These are phyloP conservation scores for Hordeum pubiflorum DNA, from an alignment of 202 grass and related monocot genomes.

Conservation along the genomic window DNA sequence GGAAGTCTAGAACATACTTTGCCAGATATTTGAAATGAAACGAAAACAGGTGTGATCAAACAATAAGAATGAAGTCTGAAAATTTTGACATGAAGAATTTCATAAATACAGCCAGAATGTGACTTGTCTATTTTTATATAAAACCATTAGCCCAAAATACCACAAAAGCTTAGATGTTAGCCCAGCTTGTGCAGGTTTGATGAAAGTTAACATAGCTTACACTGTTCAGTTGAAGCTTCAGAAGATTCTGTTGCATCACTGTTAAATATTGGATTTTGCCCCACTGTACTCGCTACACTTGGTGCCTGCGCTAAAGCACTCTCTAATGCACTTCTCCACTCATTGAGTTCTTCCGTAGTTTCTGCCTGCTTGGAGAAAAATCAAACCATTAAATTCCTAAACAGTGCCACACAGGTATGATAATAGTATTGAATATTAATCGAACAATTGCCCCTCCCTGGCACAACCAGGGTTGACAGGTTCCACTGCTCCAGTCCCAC, in stretches of 20 bases:
- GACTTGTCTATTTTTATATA: background rate
- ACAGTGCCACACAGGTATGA: background rate
- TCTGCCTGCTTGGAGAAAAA: constrained; percentile 58
- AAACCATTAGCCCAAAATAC: background rate
- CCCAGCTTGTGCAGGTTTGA: background rate
- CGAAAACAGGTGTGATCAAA: background rate
- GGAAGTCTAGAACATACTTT: background rate
- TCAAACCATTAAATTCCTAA: constrained; percentile 24
- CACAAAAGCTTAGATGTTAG: background rate
- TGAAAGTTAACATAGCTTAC: constrained; percentile 42
- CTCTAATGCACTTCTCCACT: constrained; percentile 92
- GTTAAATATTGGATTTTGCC: constrained; percentile 78
- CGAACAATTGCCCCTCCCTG: background rate
- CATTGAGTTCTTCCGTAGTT: constrained; percentile 76
- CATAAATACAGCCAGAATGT: constrained; percentile 13
- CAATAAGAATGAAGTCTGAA: background rate
- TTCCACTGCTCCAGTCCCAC: background rate
- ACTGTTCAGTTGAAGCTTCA: constrained; percentile 60
- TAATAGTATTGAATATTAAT: constrained; percentile 1
- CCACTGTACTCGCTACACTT: constrained; percentile 40
- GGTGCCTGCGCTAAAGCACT: constrained; percentile 80
- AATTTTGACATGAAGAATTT: constrained; percentile 9
- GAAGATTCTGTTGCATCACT: constrained; percentile 40
- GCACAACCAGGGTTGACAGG: background rate
- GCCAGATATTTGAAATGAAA: constrained; percentile 11